Percentiles rank a stretch among this genome's conserved stretches.
phyloP scores from a whole-genome alignment of 306 rosid species.

The Carpinus fangiana region DNA sequence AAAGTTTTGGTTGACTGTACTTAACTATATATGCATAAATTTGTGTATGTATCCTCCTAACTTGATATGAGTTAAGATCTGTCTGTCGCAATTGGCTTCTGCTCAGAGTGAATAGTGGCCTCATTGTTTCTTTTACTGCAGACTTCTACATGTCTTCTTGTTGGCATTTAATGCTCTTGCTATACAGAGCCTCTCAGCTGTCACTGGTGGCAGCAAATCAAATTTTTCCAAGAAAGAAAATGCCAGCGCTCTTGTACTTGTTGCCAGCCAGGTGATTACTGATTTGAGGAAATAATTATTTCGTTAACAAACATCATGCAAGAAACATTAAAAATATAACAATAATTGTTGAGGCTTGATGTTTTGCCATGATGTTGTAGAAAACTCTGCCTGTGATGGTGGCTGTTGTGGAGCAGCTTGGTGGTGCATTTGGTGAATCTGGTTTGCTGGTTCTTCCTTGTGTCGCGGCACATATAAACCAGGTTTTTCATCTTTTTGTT shows the following conservation, averaged over 20 bases:
- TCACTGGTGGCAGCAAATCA: conserved; percentile 66
- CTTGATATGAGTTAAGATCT: background rate
- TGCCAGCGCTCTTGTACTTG: conserved; percentile 62
- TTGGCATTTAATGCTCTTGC: conserved; percentile 59
- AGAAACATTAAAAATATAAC: background rate
- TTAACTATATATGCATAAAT: background rate
- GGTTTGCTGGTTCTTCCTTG: conserved; percentile 95
- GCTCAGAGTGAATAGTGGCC: background rate
- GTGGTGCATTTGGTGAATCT: conserved; percentile 81
- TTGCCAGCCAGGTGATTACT: conserved; percentile 78
- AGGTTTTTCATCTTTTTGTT: conserved; percentile 46
- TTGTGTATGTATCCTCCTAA: background rate
- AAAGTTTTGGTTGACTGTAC: background rate
- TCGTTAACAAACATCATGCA: background rate
- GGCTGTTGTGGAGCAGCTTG: conserved; percentile 86
- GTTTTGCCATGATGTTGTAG: conserved; percentile 40
- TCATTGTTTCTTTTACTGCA: conserved; percentile 42
- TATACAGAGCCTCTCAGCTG: conserved; percentile 45
- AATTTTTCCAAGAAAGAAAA: conserved; percentile 61
- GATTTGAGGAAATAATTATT: background rate
- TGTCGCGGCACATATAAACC: conserved; percentile 87
- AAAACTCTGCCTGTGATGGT: conserved; percentile 96
- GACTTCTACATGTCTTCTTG: conserved; percentile 71
- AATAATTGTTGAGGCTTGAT: background rate
- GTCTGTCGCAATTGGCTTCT: background rate